phyloP scores from a whole-genome alignment of 169 alveolate species.

The Plasmodium yoelii region DNA sequence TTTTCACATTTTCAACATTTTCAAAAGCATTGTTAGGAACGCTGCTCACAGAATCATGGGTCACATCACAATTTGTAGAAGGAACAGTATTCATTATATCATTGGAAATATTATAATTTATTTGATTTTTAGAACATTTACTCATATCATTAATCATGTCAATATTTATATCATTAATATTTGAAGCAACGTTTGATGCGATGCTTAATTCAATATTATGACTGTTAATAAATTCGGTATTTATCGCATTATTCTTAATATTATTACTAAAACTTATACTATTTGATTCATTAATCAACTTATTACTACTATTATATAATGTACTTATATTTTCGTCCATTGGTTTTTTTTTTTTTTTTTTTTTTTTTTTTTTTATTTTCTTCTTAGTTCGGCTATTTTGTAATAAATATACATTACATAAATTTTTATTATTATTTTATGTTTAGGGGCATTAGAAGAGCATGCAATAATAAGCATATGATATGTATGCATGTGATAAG shows the following conservation, averaged over 20 bases:
- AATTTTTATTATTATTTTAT: background rate
- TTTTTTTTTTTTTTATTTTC: background rate
- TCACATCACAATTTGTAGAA: too few relatives aligned
- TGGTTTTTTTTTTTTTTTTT: background rate
- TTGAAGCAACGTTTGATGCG: background rate
- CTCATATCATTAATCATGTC: background rate
- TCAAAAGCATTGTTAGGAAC: background rate
- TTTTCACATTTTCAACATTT: background rate
- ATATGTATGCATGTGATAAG: too few relatives aligned
- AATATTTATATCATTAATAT: conserved; percentile 2
- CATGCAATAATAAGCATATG: too few relatives aligned
- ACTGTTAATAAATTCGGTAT: too few relatives aligned
- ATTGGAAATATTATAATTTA: conserved; percentile 1
- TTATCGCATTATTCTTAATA: background rate
- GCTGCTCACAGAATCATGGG: background rate
- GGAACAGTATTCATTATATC: background rate
- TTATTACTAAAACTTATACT: background rate
- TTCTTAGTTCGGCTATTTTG: background rate
- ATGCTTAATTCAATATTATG: too few relatives aligned
- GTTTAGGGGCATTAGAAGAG: too few relatives aligned
- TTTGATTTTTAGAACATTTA: background rate
- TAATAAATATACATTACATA: background rate
- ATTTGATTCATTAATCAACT: too few relatives aligned
- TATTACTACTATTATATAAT: background rate
- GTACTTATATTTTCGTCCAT: conserved; percentile 22